Evolutionary conservation across 1,284 basidiomycete species (phyloP).

Genomic region (Hemileia vastatrix): DNA sequence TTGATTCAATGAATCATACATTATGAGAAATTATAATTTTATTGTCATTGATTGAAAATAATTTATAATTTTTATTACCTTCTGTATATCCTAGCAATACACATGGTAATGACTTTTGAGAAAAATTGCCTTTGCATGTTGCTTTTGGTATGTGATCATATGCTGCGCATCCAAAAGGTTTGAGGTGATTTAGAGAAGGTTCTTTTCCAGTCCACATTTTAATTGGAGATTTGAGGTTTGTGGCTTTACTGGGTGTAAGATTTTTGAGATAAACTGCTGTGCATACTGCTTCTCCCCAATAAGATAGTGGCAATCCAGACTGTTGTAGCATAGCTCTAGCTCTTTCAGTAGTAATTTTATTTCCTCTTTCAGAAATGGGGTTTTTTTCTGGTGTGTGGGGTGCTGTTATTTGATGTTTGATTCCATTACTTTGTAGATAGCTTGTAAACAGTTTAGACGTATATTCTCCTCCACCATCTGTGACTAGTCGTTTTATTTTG

Average conservation of each 20-base stretch:
- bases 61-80: too few relatives aligned
- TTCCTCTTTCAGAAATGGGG: constrained; percentile 26
- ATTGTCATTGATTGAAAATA: too few relatives aligned
- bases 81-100: too few relatives aligned
- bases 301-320: background rate
- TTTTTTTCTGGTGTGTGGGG: constrained; percentile 46
- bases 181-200: background rate
- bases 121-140: too few relatives aligned
- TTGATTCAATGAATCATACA: too few relatives aligned
- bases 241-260: background rate
- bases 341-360: background rate
- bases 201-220: background rate
- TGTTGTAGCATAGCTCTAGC: background rate
- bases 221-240: background rate
- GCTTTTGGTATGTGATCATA: too few relatives aligned
- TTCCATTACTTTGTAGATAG: constrained; percentile 39
- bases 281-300: background rate
- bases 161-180: background rate
- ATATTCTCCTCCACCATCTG: constrained; percentile 45
- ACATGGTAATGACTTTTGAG: too few relatives aligned
- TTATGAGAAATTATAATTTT: too few relatives aligned
- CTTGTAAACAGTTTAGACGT: constrained; percentile 30
- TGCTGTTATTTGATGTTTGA: constrained; percentile 39
- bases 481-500: constrained; percentile 39
- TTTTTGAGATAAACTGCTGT: background rate